A percentile compares a stretch with the other conserved stretches of the same genome.
Evolutionary conservation across 352 stramenopile genomes (phyloP).

Genomic region (Phytopythium oedochilum): DNA sequence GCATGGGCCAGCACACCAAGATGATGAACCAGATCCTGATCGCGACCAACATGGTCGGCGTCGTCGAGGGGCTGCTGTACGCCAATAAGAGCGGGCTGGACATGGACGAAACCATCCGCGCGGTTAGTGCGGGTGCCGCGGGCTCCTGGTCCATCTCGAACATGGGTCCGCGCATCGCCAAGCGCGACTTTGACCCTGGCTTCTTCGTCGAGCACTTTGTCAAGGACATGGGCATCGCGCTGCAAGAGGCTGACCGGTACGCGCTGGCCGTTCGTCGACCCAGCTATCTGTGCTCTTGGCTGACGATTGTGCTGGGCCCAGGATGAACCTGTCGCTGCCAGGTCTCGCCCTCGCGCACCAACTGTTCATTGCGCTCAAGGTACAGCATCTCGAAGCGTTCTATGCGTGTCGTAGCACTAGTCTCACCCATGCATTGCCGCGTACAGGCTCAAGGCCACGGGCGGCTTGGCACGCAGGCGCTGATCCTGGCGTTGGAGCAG

Average conservation of each 20-base stretch:
- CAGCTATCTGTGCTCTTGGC: not conserved
- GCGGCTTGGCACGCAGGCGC: slow-evolving; percentile 72
- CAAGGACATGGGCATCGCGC: slow-evolving; percentile 89
- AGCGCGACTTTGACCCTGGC: slow-evolving; percentile 85
- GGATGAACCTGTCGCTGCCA: slow-evolving; percentile 84
- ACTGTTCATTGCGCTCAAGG: slow-evolving; percentile 82
- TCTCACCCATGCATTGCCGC: too few species aligned
- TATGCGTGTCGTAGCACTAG: too few species aligned
- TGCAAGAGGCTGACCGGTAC: slow-evolving; percentile 77
- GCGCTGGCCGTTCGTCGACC: too few species aligned
- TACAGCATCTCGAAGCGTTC: slow-evolving; percentile 22
- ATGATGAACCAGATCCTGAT: slow-evolving; percentile 92
- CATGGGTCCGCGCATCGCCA: slow-evolving; percentile 83
- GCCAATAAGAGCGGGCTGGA: slow-evolving; percentile 81
- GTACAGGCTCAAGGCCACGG: slow-evolving; percentile 79
- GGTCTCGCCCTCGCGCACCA: slow-evolving; percentile 83
- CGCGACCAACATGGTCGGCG: slow-evolving; percentile 87
- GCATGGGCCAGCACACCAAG: slow-evolving; percentile 87
- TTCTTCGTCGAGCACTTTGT: slow-evolving; percentile 91
- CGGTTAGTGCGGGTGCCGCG: slow-evolving; percentile 80
- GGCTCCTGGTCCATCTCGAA: slow-evolving; percentile 91
- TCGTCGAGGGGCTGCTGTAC: slow-evolving; percentile 87
- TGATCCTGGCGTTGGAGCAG: slow-evolving; percentile 86
- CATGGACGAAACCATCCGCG: slow-evolving; percentile 80
- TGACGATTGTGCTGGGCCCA: slow-evolving; percentile 10